Evolutionary conservation across 164 flowering plant species (phyloP).

Genomic region (Nymphaea colorata): DNA sequence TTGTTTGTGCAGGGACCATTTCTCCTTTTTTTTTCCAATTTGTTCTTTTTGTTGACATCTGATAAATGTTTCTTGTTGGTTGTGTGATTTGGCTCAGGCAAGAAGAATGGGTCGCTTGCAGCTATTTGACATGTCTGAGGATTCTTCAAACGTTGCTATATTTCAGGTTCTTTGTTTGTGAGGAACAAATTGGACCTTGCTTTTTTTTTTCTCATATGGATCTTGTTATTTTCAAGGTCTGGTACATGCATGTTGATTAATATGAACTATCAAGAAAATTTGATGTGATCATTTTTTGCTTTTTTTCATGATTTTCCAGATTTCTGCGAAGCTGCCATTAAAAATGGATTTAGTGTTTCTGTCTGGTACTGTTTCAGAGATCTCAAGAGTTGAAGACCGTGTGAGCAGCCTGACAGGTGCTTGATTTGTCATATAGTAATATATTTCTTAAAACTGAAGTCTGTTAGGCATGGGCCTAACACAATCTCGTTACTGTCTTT

Average conservation of each 20-base stretch:
- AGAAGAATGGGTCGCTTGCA: slow-evolving; percentile 47
- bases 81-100: slow-evolving; percentile 40
- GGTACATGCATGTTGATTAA: too few relatives aligned
- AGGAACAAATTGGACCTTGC: neutral
- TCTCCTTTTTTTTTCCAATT: too few relatives aligned
- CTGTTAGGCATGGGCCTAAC: too few relatives aligned
- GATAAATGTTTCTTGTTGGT: slow-evolving; percentile 23
- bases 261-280: too few relatives aligned
- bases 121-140: slow-evolving; percentile 58
- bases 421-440: neutral
- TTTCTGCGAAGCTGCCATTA: slow-evolving; percentile 64
- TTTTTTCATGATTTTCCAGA: slow-evolving; percentile 25
- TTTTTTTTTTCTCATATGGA: neutral
- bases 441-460: too few relatives aligned
- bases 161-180: slow-evolving; percentile 61
- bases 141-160: slow-evolving; percentile 57
- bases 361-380: slow-evolving; percentile 46
- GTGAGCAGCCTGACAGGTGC: slow-evolving; percentile 65
- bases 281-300: neutral
- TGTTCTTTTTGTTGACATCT: too few relatives aligned
- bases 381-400: slow-evolving; percentile 54
- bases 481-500: too few relatives aligned
- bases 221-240: neutral
- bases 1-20: too few relatives aligned
- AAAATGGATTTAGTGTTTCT: slow-evolving; percentile 60